Base-by-base conservation (phyloP, 345 rosid genomes). In the Boechera retrofracta region DNA sequence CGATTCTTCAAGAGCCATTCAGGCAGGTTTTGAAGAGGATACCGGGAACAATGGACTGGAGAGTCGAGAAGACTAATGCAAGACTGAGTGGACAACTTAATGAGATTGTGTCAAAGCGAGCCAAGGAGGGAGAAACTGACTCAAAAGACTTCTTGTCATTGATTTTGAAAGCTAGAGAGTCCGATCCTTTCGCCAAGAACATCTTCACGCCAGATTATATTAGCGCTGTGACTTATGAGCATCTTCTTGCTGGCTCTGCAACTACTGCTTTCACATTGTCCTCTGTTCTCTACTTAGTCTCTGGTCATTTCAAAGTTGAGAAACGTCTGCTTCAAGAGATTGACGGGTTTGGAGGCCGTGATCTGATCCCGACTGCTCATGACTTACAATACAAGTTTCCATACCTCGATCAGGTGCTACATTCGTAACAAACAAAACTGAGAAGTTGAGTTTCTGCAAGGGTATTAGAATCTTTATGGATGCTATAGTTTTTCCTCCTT, bases 1-100 rank as follows among this genome's bases (percentile, higher is more conserved):
- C 97, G 0, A 77, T 92, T 18, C 86, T 94, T 61, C 97, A 92
- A 76, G 98, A 89, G 61, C 97, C 97, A 6, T 86, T 90, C 28
- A 84, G 97, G 80, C 97, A 90, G 85, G 65, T 94, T 39, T 83
- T 92, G 6, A 89, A 85, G 89, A 81, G 97, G 75, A 88, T 94
- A 55, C 98, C 97, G 0, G 89, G 92, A 54, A 89, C 95, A 4
- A 90, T 87, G 95, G 97, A 92, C 83, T 86, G 93, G 89, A 92
- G 82, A 79, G 87, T 91, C 6, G 88, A 88, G 2, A 85, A 83
- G 74, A 86, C 91, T 31, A 90, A 90, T 12, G 57, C 58, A 65
- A 86, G 80, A 57, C 42, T 94, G 48, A 82, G 83, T 7, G 83
- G 87, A 60, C 82, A 81, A 84, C 90, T 94, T 15, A 80, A 90